Base-by-base conservation (phyloP, 345 rosid species). In the Ceriops decandra region DNA sequence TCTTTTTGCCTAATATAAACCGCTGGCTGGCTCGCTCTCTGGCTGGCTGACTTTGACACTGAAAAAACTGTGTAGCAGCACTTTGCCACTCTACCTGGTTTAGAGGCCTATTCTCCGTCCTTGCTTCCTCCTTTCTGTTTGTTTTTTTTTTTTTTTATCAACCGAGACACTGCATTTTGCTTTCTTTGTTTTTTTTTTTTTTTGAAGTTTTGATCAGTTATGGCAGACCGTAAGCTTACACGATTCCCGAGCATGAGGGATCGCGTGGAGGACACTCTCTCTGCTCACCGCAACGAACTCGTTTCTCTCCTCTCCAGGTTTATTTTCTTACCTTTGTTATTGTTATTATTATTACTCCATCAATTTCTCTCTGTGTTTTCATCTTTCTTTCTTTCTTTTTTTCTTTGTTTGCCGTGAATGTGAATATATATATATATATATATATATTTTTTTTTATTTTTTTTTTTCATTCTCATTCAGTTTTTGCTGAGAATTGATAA, bases 281-380 rank as follows among this genome's bases (percentile, higher is more conserved):
- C 95, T 35, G 85, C 74, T 75, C 96, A 91, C 62, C 90, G 99
- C 26, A 95, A 95, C 80, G 95, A 87, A 33, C 96, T 95, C 77
- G 87, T 91, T 69, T 80, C 97, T 60, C 95, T 95, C 49, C 96
- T 95, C 74, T 90, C 96, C 82, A 87, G 99, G 99, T 95, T 75
- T 51, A 3, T 9, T 57, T 5, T 54, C 38, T 2, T 26, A 5
- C 7, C 11, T 58, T 10, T 61, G 1, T 32, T 53, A 24, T 24
- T 24, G 1, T 24, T 24, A 24, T 24, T 24, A 24, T 24, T 24
- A 24, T 24, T 24, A 24, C 32, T 5, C 42, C 8, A 1, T 20
- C n/a, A 9, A 27, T 9, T 15, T 24, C 59, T 2, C 27, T 20
- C 0, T 21, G 24, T 10, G 64, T 46, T 66, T 53, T 5, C 28